Evolutionary conservation across 2,329 filamentous ascomycete species (phyloP), one percentile per base, ranked within the genome.

Genomic region (Ophiostoma ulmi): DNA sequence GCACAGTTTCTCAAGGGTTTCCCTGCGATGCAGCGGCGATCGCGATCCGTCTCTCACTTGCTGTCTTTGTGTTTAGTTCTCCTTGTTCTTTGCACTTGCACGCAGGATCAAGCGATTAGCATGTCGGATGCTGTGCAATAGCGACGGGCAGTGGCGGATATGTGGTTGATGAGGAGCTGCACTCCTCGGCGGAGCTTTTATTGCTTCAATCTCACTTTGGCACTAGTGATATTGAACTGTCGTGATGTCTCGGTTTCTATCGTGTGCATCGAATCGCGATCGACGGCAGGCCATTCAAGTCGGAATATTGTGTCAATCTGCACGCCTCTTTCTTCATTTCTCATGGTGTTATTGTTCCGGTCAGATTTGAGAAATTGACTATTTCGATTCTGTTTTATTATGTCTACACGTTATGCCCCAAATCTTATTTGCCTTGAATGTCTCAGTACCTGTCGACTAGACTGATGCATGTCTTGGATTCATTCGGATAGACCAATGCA

Each of bases 381-480:
- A 13, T 65, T n/a, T 39, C 38, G 36, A n/a, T 64, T 11, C 17
- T 41, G 8, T 39, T 36, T 39, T 65, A 20, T 6, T n/a, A 31
- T 35, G 26, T 65, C 20, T n/a, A 17, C 63, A 65, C 31, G 63
- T 65, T 38, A 39, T 20, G 17, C 61, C 61, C 58, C 31, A 38
- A 64, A 38, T 38, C 61, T 64, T 22, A 38, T 64, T 64, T 38
- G 61, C 17, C 26, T 35, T 13, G 7, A 22, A 22, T 38, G 63
- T 65, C 63, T 65, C 63, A 65, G 13, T 14, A 64, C 61, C 61
- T 38, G 61, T 64, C 17, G 36, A 35, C 61, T 65, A 39, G 63
- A 22, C 36, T 65, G 63, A 10, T 39, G 63, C 35, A 65, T 65
- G 63, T 65, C 63, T 65, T 39, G 17, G 35, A n/a, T 22, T 39